phyloP scores from a whole-genome alignment of 306 rosid genomes.

The Cicer arietinum region DNA sequence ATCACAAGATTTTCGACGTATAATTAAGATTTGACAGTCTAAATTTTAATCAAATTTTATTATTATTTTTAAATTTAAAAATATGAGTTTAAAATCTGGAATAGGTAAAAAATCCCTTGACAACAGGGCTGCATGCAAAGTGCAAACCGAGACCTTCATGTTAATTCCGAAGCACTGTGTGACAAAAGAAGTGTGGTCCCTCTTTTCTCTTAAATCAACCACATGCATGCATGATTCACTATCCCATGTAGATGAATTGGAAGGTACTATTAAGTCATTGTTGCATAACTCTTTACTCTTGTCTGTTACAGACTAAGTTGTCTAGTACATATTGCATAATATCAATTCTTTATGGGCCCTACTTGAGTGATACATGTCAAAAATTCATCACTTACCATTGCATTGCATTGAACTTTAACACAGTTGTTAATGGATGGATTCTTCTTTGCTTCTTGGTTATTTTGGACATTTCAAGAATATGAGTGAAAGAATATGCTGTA shows the following conservation, averaged over 20 bases:
- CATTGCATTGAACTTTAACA: neutral
- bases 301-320: slow-evolving; percentile 53
- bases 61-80: too few species aligned
- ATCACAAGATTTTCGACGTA: too few species aligned
- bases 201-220: slow-evolving; percentile 47
- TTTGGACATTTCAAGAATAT: slow-evolving; percentile 35
- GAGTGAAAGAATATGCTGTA: slow-evolving; percentile 37
- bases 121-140: too few species aligned
- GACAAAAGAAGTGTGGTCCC: slow-evolving; percentile 56
- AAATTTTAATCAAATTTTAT: too few species aligned
- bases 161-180: slow-evolving; percentile 52
- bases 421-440: slow-evolving; percentile 19
- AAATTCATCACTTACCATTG: slow-evolving; percentile 33
- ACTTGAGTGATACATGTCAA: slow-evolving; percentile 47
- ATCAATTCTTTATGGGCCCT: slow-evolving; percentile 50
- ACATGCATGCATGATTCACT: slow-evolving; percentile 43
- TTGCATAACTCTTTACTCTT: slow-evolving; percentile 54
- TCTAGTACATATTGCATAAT: slow-evolving; percentile 47
- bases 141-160: neutral
- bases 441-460: slow-evolving; percentile 40
- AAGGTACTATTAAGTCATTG: slow-evolving; percentile 53
- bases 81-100: too few species aligned
- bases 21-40: too few species aligned
- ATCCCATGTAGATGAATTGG: slow-evolving; percentile 49
- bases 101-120: too few species aligned